These are phyloP conservation scores for Moesziomyces antarcticus DNA, from an alignment of 1,284 basidiomycete genomes.

Conservation along the genomic window DNA sequence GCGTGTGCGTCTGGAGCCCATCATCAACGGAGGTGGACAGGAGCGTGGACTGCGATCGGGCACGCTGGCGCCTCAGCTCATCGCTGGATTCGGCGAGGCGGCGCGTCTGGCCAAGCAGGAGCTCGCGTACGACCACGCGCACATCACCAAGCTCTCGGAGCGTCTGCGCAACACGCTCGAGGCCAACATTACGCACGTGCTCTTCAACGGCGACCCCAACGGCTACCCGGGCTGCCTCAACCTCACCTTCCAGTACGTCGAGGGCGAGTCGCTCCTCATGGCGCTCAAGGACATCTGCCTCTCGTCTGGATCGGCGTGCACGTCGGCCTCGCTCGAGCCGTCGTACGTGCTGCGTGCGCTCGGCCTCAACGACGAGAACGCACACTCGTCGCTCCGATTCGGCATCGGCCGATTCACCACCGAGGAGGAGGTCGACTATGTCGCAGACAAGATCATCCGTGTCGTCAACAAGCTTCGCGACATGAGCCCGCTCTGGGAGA, in stretches of 20 bases:
- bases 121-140: slow-evolving; percentile 86
- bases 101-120: slow-evolving; percentile 90
- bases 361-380: slow-evolving; percentile 95
- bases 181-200: slow-evolving; percentile 84
- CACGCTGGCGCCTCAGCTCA: slow-evolving; percentile 88
- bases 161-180: slow-evolving; percentile 86
- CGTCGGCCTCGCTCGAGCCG: slow-evolving; percentile 96
- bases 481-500: slow-evolving; percentile 71
- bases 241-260: slow-evolving; percentile 94
- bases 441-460: slow-evolving; percentile 85
- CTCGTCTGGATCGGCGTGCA: slow-evolving; percentile 97
- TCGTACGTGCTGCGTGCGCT: slow-evolving; percentile 97
- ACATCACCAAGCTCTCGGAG: slow-evolving; percentile 81
- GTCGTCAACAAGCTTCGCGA: slow-evolving; percentile 82
- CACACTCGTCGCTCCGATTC: slow-evolving; percentile 96
- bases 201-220: slow-evolving; percentile 88
- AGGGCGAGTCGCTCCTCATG: slow-evolving; percentile 97
- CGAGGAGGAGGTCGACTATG: slow-evolving; percentile 95
- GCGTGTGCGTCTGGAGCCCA: slow-evolving; percentile 91
- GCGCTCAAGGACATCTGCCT: slow-evolving; percentile 96
- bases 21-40: slow-evolving; percentile 95
- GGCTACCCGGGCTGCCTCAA: slow-evolving; percentile 81
- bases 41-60: slow-evolving; percentile 95
- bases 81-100: slow-evolving; percentile 94
- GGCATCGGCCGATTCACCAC: slow-evolving; percentile 99